Percentiles rank a stretch among this genome's conserved stretches.
phyloP scores from a whole-genome alignment of 805 yeast genomes.

The Kregervanrija delftensis region DNA sequence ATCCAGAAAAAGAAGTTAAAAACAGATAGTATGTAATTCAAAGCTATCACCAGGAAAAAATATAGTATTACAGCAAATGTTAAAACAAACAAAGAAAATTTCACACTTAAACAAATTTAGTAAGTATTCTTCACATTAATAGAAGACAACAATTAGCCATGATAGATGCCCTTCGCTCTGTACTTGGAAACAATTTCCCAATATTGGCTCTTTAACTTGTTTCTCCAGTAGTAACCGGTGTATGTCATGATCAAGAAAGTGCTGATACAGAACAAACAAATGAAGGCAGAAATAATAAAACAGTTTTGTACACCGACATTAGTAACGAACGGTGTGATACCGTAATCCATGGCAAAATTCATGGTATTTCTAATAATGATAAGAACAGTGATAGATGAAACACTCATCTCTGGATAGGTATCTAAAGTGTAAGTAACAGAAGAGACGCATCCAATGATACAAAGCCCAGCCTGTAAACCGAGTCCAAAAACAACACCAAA shows the following conservation, averaged over 20 bases:
- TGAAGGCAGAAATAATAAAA: conserved; percentile 48
- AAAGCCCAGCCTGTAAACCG: conserved; percentile 50
- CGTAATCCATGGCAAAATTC: conserved; percentile 55
- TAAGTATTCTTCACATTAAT: too few species aligned
- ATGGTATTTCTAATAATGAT: conserved; percentile 50
- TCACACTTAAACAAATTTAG: too few species aligned
- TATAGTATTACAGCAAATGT: too few species aligned
- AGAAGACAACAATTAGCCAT: too few species aligned
- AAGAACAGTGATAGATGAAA: conserved; percentile 49
- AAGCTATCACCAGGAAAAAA: too few species aligned
- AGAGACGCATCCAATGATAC: conserved; percentile 45
- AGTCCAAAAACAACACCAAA: conserved; percentile 46
- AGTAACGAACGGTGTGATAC: conserved; percentile 51
- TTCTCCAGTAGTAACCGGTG: conserved; percentile 32
- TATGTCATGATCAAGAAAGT: conserved; percentile 35
- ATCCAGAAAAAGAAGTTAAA: too few species aligned
- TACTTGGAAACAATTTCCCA: conserved; percentile 28
- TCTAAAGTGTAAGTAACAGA: conserved; percentile 52
- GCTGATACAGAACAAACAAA: conserved; percentile 40
- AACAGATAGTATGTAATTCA: too few species aligned
- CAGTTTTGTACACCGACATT: conserved; percentile 49
- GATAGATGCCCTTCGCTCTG: conserved; percentile 17
- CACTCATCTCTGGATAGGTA: conserved; percentile 45
- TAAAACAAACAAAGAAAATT: too few species aligned
- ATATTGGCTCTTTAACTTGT: conserved; percentile 26